Conservation (phyloP, 2,329 filamentous ascomycete species). For the Septoria linicola region DNA sequence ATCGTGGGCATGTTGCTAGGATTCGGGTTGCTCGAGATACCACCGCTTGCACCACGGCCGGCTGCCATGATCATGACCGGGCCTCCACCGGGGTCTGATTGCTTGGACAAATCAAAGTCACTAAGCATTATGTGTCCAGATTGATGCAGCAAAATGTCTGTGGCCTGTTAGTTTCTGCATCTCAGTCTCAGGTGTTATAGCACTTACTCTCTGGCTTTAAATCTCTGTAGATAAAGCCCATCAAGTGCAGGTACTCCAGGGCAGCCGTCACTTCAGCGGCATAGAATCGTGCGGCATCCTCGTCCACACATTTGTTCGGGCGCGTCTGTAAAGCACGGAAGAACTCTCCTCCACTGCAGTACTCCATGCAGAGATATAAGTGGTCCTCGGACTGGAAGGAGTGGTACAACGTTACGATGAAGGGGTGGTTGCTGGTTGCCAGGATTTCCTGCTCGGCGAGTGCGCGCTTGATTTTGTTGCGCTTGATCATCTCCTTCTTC, state of each 20-base stretch:
- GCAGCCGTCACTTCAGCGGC: constrained; percentile 96
- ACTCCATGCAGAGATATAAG: constrained; percentile 99
- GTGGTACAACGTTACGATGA: constrained; percentile 97
- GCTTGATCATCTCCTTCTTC: constrained; percentile 99
- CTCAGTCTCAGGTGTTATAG: not conserved
- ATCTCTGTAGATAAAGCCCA: constrained; percentile 99
- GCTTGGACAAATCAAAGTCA: constrained; percentile 97
- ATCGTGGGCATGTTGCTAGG: constrained; percentile 84
- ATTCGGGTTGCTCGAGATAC: constrained; percentile 64
- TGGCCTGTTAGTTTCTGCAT: not conserved
- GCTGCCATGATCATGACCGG: constrained; percentile 91
- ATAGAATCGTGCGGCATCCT: constrained; percentile 96
- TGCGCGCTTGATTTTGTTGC: constrained; percentile 99
- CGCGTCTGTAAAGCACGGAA: constrained; percentile 94
- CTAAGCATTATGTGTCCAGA: constrained; percentile 99
- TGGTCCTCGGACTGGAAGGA: constrained; percentile 99
- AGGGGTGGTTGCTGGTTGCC: constrained; percentile 96
- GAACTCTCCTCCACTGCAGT: constrained; percentile 98
- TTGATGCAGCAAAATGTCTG: constrained; percentile 95
- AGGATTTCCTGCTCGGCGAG: constrained; percentile 97
- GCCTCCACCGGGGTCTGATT: constrained; percentile 91
- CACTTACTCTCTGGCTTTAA: constrained; percentile 90
- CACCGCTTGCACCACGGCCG: constrained; percentile 61
- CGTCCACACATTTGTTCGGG: constrained; percentile 93
- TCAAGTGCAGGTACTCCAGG: constrained; percentile 92